Evolutionary conservation across 2,329 filamentous ascomycete species (phyloP), one percentile per base, ranked within the genome.

Genomic region (Diaporthe velutina): DNA sequence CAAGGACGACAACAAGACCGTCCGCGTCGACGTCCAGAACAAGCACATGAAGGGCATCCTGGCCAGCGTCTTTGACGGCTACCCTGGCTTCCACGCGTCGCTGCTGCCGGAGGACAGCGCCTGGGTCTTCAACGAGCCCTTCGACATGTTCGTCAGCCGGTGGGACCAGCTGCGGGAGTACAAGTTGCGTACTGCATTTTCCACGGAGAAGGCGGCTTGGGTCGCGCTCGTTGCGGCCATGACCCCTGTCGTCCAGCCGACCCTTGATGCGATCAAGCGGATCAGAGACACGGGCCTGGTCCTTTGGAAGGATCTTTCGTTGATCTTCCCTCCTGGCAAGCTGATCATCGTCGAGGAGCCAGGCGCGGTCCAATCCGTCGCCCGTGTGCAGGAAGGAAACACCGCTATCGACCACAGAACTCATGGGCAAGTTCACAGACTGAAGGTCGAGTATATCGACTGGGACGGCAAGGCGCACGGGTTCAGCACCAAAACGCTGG

Each of bases 381-480:
- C 9, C 12, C 61, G 61, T 12, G 42, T 67, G 6, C 12, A 19
- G 42, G 30, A 35, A 8, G 61, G 61, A 38, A 35, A 7, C 4
- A 2, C 10, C 19, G 12, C 4, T 3, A 3, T 17, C 25, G 52
- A 55, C 28, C 28, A 28, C 2, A 17, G 2, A 19, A 22, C 4
- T 17, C 22, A 12, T n/a, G 4, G 13, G n/a, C 40, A 17, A 35
- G 6, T 58, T 12, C 38, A 50, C 48, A 25, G 4, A 2, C 33
- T 73, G 9, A 45, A 10, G 17, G 30, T 25, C 17, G 42, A 75
- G 5, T 83, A 79, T 70, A 75, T 82, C 28, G 83, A 84, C 75
- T 83, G 79, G 42, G 81, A 84, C 58, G 83, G 83, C n/a, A 79
- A 83, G 28, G 76, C 72, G 12, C 76, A 83, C 8, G 82, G 82